Base-by-base conservation (phyloP, 768 basidiomycete species). In the Mycena capillaripes region DNA sequence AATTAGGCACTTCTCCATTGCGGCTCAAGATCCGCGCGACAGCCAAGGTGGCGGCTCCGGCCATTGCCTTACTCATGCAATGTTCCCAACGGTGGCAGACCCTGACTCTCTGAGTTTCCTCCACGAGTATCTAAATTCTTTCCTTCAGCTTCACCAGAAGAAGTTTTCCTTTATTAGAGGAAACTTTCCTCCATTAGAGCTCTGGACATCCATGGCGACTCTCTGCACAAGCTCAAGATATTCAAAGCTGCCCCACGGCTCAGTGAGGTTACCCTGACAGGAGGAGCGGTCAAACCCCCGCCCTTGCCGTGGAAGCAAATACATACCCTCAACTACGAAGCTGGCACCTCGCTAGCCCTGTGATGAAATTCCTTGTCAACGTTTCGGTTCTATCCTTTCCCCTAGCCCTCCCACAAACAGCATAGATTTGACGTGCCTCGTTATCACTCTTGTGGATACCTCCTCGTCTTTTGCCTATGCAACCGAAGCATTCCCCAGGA, bases 261-360 rank as follows among this genome's bases (percentile, higher is more conserved):
- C 7, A 7, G 17, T 3, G 36, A 30, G 29, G 60, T 64, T 17
- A 70, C 53, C n/a, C 53, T 70, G 27, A 48, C 52, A 10, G 63
- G 52, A 1, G 61, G 60, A 1, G 52, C 60, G 10, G 14, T 25
- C 3, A 0, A 57, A 12, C 69, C 69, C 19, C 69, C 61, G 2
- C 17, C 3, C 25, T 52, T 70, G 11, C 69, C 69, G 17, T 70
- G 69, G 69, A 32, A 27, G 10, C 60, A 70, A 42, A 42, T 70
- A 8, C 40, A 29, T n/a, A 44, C 19, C 10, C 55, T 70, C 21
- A 64, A 70, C 27, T 70, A 63, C 58, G 53, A 55, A 21, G 42
- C 29, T 30, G 52, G 50, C 16, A 63, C 30, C 11, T 16, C 11
- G 38, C 11, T 25, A 14, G 52, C 55, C n/a, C 30, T 70, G 17